Evolutionary conservation across 2,329 filamentous ascomycete species (phyloP), one percentile per base, ranked within the genome.

Genomic region (Bipolaris bicolor): DNA sequence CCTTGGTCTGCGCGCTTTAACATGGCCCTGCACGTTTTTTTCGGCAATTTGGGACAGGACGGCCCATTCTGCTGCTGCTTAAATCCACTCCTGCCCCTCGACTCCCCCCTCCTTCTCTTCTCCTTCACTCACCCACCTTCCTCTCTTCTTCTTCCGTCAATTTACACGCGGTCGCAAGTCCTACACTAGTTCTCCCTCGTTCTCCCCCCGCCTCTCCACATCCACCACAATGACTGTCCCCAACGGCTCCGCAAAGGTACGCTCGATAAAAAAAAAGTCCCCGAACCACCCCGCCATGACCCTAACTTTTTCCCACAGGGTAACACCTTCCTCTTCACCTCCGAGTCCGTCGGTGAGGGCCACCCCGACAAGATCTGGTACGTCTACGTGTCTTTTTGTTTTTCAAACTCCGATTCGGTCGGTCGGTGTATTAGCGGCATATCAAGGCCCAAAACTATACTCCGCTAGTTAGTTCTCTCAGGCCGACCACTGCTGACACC

Each of bases 301-400:
- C 61, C 67, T 40, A 72, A 62, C 36, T 3, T 55, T 55, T 58
- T 62, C 31, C 60, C 20, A 22, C 66, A 76, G 72, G 68, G 65
- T 37, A 49, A 29, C 61, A 77, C 74, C 49, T 79, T 79, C 65
- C 73, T 78, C 70, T 82, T 82, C 78, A 82, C 80, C 60, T 82
- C 80, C 63, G 80, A 82, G 76, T 82, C 80, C 44, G 81, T 83
- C 58, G 81, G 81, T 57, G 78, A 80, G 67, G 78, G 77, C 33
- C 92, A 96, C 83, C 91, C 92, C 74, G 92, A 96, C 82, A 97
- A 97, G 90, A 97, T 97, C 78, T 91, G 90, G 84, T 87, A 76
- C 59, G 76, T 72, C 48, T 20, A 13, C 15, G 5, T 20, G 37
- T 41, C 13, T 49, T 13, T 16, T 34, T 26, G 34, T 18, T 34